A percentile compares a stretch with the other conserved stretches of the same genome.
Evolutionary conservation across 1,284 basidiomycete genomes (phyloP).

Genomic region (Ustilago shanxiensis): DNA sequence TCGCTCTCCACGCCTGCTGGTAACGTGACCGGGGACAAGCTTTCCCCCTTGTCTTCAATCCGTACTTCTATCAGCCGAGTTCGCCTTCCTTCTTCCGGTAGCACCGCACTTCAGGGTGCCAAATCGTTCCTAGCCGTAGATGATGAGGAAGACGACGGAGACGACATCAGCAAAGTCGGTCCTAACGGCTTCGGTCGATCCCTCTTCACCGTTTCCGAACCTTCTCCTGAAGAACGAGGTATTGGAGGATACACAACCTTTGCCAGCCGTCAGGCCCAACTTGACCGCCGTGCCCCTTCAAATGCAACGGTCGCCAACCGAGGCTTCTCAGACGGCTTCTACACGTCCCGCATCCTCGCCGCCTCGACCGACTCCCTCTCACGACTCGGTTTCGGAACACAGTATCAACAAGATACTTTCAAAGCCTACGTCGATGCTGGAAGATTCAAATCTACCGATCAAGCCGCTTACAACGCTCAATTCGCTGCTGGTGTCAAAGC

Average conservation of each 20-base stretch:
- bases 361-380: conserved; percentile 73
- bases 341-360: conserved; percentile 77
- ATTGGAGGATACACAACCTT: conserved; percentile 37
- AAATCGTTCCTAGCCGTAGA: conserved; percentile 30
- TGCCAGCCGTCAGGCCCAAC: conserved; percentile 21
- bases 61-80: conserved; percentile 37
- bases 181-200: conserved; percentile 39
- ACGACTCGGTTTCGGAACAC: conserved; percentile 77
- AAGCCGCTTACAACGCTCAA: conserved; percentile 35
- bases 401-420: conserved; percentile 75
- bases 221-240: conserved; percentile 12
- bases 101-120: conserved; percentile 10
- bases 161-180: conserved; percentile 22
- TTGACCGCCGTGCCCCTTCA: conserved; percentile 6
- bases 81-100: conserved; percentile 19
- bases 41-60: conserved; percentile 17
- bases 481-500: conserved; percentile 49
- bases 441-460: conserved; percentile 22
- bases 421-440: conserved; percentile 38
- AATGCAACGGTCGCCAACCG: conserved; percentile 19
- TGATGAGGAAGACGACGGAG: conserved; percentile 19
- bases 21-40: conserved; percentile 24
- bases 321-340: conserved; percentile 78
- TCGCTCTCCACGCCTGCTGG: conserved; percentile 4
- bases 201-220: conserved; percentile 10